Base-by-base conservation (phyloP, 805 yeast species). In the Saccharomycopsis malanga region DNA sequence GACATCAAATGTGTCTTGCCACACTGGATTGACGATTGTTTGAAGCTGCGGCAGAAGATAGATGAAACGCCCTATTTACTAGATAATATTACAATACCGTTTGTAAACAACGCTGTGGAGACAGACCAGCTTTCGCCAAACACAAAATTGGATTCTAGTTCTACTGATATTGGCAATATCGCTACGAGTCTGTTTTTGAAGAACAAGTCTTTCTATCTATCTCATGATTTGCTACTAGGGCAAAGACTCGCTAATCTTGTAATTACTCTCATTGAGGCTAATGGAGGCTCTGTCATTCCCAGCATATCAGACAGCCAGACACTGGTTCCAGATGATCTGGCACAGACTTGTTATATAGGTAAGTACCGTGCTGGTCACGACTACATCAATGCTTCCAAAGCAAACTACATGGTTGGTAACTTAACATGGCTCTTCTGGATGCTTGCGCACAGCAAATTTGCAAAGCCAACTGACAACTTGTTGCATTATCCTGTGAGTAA, bases 11-110 rank as follows among this genome's bases (percentile, higher is more conserved):
- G 81, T 14, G 93, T 89, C 2, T 67, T 73, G 2, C 94, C 96
- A 0, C 76, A 78, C 18, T 91, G 96, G 96, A 63, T 89, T 12
- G 80, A 81, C 44, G 83, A 76, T 49, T 82, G 89, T 58, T 67
- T 85, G 52, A 76, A 73, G 45, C 59, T 70, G 34, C 69, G 78
- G 23, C 60, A 68, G 39, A 70, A 64, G 43, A 61, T 83, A 9
- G 74, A 74, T 45, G 89, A 77, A 45, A 49, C 58, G 0, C 73
- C 74, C 1, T 85, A 82, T 58, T 54, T 73, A 15, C 60, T 81
- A n/a, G 68, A 71, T 34, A 61, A 60, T 35, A 61, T 50, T 14
- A 57, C 39, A 5, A 24, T 54, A 37, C 9, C 52, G 44, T 25
- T 15, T 49, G 6, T 20, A 39, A 15, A 37, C 10, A 5, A 20